Evolutionary conservation across 148 eudicot species (phyloP), one percentile per base, ranked within the genome.

Genomic region (Pharnaceum exiguum): DNA sequence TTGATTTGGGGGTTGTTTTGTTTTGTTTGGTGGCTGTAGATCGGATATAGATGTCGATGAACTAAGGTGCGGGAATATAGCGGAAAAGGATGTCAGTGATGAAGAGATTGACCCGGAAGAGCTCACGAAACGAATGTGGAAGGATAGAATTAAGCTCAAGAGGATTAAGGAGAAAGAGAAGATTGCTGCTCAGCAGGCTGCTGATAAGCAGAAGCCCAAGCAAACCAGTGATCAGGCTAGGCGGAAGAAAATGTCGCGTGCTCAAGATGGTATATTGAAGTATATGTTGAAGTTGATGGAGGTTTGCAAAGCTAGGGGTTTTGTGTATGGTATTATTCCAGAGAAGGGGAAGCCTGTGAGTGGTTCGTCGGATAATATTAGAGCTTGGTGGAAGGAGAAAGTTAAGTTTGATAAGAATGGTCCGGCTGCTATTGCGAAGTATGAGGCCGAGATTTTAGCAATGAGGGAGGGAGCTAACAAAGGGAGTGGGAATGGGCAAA

Each of bases 301-400:
- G 54, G 98, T 88, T 16, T 91, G 98, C 81, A 87, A 91, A 53
- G 98, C 86, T 12, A 83, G 86, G 28, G 98, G 98, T 5, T 91
- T 91, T 44, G 98, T 91, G 19, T 91, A 91, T 61, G 98, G 98
- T 15, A 91, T 91, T 21, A 75, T 91, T 57, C 96, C 98, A 0
- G 98, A 91, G 72, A 91, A 91, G 81, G 98, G 98, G n/a, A 91
- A 91, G 71, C 81, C 98, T 0, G 98, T 91, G 0, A 85, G 98
- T 22, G 98, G 98, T 17, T 46, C 98, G 31, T 91, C 98, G 0
- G 98, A 91, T 74, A 91, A 91, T 68, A 50, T 91, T 24, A 70
- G 98, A 47, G 98, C 90, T n/a, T 91, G 98, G 98, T 91, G 98
- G 98, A 91, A 91, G 61, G 98, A 91, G 62, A 91, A 91, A 66